Base-by-base conservation (phyloP, 768 basidiomycete species). In the Crucibulum laeve region DNA sequence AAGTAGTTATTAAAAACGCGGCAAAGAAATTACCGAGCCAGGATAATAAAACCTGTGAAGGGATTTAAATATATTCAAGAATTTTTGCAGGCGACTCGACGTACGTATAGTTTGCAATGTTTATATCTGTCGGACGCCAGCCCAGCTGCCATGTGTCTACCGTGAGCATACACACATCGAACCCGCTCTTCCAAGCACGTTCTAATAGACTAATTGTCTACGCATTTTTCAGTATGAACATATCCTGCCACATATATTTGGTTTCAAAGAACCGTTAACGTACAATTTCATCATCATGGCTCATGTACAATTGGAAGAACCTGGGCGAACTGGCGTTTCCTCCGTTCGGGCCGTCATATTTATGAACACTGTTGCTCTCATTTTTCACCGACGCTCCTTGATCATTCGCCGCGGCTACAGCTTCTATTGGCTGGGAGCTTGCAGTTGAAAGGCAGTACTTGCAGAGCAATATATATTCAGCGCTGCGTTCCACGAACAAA, bases 301-400 rank as follows among this genome's bases (percentile, higher is more conserved):
- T 71, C 69, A 73, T 73, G 50, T 79, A 78, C 14, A 79, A 58
- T 59, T 77, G 76, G 64, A 73, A 79, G 52, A 74, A 77, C n/a
- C 74, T 62, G 1, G 72, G 70, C 17, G 64, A 61, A 25, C 62
- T 58, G 10, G 64, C 61, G 38, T 60, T 53, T 13, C 62, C 64
- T 15, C 59, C 28, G 28, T 30, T 30, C 28, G 28, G 53, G 23
- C 67, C 67, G 15, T 45, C 45, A 42, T 67, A 68, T 19, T 48
- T 42, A 40, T 67, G 61, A 17, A 68, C 63, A 17, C 54, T 52
- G 45, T 68, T 70, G 49, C 28, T 30, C 28, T 69, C 63, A 44
- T 65, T 70, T 42, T 56, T 57, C 8, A 51, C 51, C 1, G 62
- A 53, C 6, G 67, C 69, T 3, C 65, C 71, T 18, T 59, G 53